phyloP scores from a whole-genome alignment of 2,329 filamentous ascomycete species.

The Passalora sequoiae region DNA sequence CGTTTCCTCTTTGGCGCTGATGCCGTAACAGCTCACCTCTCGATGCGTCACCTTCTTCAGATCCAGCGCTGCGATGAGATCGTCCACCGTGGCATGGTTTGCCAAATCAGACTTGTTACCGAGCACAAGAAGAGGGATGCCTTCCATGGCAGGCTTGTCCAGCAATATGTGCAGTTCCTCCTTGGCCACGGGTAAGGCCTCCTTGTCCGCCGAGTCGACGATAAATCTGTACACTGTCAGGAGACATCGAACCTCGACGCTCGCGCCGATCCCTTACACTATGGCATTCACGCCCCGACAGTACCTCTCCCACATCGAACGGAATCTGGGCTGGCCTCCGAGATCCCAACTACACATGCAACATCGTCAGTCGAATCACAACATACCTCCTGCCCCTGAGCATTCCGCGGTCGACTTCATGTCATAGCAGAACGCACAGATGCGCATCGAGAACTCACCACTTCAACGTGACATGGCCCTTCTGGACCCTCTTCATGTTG shows the following conservation, averaged over 20 bases:
- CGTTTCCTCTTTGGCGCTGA: conserved; percentile 97
- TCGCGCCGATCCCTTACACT: conserved; percentile 52
- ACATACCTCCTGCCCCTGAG: not conserved
- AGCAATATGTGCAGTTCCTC: conserved; percentile 90
- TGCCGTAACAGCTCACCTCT: conserved; percentile 97
- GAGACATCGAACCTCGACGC: conserved; percentile 4
- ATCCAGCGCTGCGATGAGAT: conserved; percentile 87
- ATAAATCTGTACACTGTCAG: conserved; percentile 63
- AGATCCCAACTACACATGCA: conserved; percentile 72
- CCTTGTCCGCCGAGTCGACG: conserved; percentile 86
- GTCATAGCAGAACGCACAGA: conserved; percentile 1
- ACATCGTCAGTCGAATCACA: conserved; percentile 10
- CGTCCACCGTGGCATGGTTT: conserved; percentile 87
- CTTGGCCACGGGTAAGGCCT: conserved; percentile 74
- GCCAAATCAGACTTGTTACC: conserved; percentile 96
- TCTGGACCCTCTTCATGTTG: conserved; percentile 98
- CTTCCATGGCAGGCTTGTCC: conserved; percentile 74
- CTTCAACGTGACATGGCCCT: conserved; percentile 95
- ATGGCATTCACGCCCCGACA: conserved; percentile 97
- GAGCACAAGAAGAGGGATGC: conserved; percentile 87
- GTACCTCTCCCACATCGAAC: conserved; percentile 99
- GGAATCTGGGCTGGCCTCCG: conserved; percentile 91
- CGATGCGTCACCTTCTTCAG: conserved; percentile 83
- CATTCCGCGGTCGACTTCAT: not conserved
- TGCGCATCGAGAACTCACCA: conserved; percentile 53